phyloP scores from a whole-genome alignment of 2,329 filamentous ascomycete genomes.

The Tolypocladium capitatum region DNA sequence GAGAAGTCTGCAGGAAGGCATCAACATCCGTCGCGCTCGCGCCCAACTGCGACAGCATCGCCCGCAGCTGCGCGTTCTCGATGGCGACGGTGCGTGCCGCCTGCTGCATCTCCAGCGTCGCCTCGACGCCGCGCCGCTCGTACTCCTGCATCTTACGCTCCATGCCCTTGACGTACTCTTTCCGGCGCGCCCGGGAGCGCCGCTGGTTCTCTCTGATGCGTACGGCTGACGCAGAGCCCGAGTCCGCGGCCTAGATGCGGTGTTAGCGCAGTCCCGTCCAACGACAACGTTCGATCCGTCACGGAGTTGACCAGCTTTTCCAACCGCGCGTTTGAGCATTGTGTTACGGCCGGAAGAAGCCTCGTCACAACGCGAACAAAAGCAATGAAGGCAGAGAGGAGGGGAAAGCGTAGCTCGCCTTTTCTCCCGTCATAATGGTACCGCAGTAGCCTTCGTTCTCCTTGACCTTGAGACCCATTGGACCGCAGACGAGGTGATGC shows the following conservation, averaged over 20 bases:
- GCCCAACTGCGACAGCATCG: conserved; percentile 26
- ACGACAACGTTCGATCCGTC: too few relatives aligned
- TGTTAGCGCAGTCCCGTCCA: background rate
- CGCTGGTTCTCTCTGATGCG: conserved; percentile 40
- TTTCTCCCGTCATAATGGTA: conserved; percentile 9
- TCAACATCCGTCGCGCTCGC: conserved; percentile 25
- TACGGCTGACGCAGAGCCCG: conserved; percentile 18
- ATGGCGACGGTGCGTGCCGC: conserved; percentile 34
- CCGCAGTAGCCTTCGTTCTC: background rate
- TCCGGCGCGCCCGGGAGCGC: conserved; percentile 35
- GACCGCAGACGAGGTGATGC: background rate
- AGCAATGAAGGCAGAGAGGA: background rate
- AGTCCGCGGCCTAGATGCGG: conserved; percentile 6
- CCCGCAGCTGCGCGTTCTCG: conserved; percentile 33
- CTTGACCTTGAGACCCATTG: background rate
- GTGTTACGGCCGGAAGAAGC: background rate
- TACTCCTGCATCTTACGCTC: conserved; percentile 32
- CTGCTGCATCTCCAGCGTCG: conserved; percentile 39
- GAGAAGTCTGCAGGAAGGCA: conserved; percentile 23
- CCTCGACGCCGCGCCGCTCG: conserved; percentile 33
- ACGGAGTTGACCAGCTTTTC: background rate
- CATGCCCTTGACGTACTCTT: conserved; percentile 34
- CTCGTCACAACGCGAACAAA: background rate
- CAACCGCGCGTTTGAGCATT: background rate
- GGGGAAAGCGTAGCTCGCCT: conserved; percentile 3